These are phyloP conservation scores for Xylaria sp. DNA, from an alignment of 2,329 filamentous ascomycete genomes.

Conservation along the genomic window DNA sequence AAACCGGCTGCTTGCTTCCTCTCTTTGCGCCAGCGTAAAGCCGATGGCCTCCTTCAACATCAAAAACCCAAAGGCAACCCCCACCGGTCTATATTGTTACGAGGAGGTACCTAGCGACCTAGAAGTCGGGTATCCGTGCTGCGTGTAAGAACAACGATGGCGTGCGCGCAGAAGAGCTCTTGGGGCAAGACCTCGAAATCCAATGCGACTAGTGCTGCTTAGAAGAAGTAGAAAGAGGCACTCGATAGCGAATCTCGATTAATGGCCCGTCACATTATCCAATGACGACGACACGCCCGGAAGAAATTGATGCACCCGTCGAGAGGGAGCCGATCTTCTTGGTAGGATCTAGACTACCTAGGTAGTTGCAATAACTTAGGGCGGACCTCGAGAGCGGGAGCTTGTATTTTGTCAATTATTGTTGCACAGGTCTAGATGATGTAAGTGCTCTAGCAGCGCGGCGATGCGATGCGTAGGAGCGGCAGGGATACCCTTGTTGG, in stretches of 20 bases:
- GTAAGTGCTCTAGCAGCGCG: too few relatives aligned
- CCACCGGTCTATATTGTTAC: slow-evolving; percentile 14
- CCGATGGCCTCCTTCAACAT: too few relatives aligned
- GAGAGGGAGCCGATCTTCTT: neutral
- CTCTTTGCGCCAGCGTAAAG: neutral
- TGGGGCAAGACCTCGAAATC: neutral
- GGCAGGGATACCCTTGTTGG: slow-evolving; percentile 1
- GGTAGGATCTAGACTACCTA: neutral
- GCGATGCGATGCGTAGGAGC: neutral
- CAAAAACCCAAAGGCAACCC: too few relatives aligned
- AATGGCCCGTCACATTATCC: neutral
- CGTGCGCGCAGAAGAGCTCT: neutral
- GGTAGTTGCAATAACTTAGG: neutral
- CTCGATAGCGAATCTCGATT: neutral
- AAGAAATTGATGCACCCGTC: neutral
- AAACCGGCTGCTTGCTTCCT: neutral
- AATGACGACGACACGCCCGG: neutral
- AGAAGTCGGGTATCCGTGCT: slow-evolving; percentile 7
- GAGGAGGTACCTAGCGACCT: slow-evolving; percentile 10
- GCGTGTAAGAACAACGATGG: neutral
- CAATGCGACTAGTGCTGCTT: neutral
- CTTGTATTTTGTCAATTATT: neutral
- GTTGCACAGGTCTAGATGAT: too few relatives aligned
- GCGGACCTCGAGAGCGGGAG: neutral
- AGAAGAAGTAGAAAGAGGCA: neutral